Evolutionary conservation across 176 grass and related monocot species (phyloP), one percentile per base, ranked within the genome.

Genomic region (Zea luxurians): DNA sequence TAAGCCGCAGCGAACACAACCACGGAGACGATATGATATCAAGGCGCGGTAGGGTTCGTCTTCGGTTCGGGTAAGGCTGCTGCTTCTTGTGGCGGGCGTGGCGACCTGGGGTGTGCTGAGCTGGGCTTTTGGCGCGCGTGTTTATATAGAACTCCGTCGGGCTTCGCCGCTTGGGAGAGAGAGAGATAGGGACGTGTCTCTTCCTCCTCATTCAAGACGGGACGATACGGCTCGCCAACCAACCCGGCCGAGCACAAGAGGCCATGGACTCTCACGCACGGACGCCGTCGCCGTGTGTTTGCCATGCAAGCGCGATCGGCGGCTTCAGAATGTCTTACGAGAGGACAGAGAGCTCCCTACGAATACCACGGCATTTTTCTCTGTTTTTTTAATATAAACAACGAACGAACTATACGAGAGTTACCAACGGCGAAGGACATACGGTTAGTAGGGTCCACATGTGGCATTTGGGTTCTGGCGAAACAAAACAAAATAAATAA

Each of bases 61-160:
- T 18, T 46, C 16, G 3, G 55, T 2, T 63, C 50, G 8, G 36
- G 18, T 46, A 59, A 27, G 5, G n/a, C 7, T 20, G 10, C 2
- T 61, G 40, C 18, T 35, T 42, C 41, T 41, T 35, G 40, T 16
- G 40, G 55, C 38, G 72, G 27, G 27, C 27, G 27, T 27, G 53
- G 55, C 11, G 37, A 16, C 37, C 65, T 65, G 27, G 27, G 27
- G 27, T 27, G 73, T 4, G 71, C 35, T 70, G 78, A 76, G 67
- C 44, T 66, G 75, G 63, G 79, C 41, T 34, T 17, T 58, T 21
- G 73, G 52, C 43, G 50, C 61, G 34, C 18, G 68, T 69, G 59
- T 13, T 75, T 84, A 79, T 83, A 88, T 79, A 80, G 75, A 68
- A 21, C 21, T 57, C 38, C 15, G 9, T 13, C 7, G 41, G 59